Conservation (phyloP, 2,329 filamentous ascomycete species). For the Monosporascus ibericus region DNA sequence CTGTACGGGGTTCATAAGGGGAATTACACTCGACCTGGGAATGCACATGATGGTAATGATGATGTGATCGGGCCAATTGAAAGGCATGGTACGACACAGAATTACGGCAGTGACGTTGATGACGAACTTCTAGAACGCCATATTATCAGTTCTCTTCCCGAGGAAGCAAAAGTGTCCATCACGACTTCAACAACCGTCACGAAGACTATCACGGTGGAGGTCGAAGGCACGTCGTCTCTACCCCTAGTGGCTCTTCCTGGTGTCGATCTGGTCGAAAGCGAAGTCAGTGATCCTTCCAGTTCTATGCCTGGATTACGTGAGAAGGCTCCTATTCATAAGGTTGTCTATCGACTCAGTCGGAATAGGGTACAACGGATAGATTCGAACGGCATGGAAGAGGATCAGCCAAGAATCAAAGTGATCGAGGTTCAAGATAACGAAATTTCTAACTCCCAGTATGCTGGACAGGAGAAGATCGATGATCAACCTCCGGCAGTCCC, state of each 20-base stretch:
- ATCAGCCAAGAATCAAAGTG: slow-evolving; percentile 17
- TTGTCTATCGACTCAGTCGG: slow-evolving; percentile 54
- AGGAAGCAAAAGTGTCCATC: slow-evolving; percentile 53
- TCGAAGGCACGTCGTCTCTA: slow-evolving; percentile 46
- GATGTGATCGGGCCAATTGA: slow-evolving; percentile 31
- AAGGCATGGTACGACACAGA: slow-evolving; percentile 20
- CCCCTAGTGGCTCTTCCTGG: slow-evolving; percentile 50
- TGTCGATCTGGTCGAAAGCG: slow-evolving; percentile 49
- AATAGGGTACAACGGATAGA: slow-evolving; percentile 41
- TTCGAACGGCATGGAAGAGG: slow-evolving; percentile 25
- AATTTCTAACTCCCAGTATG: background rate
- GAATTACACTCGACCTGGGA: slow-evolving; percentile 16
- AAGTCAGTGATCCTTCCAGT: slow-evolving; percentile 21
- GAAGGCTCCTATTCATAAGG: slow-evolving; percentile 38
- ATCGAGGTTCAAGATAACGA: slow-evolving; percentile 16
- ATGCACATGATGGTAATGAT: slow-evolving; percentile 12
- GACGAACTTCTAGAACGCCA: slow-evolving; percentile 41
- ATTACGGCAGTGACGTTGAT: slow-evolving; percentile 25
- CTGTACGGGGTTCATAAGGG: slow-evolving; percentile 25
- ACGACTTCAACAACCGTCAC: slow-evolving; percentile 53
- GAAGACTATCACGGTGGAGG: slow-evolving; percentile 59
- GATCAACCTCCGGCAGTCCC: slow-evolving; percentile 17
- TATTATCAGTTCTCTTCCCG: slow-evolving; percentile 48
- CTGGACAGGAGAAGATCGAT: background rate
- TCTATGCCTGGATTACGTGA: slow-evolving; percentile 14